phyloP scores from a whole-genome alignment of 2,329 filamentous ascomycete genomes.

The Bisporella sp. region DNA sequence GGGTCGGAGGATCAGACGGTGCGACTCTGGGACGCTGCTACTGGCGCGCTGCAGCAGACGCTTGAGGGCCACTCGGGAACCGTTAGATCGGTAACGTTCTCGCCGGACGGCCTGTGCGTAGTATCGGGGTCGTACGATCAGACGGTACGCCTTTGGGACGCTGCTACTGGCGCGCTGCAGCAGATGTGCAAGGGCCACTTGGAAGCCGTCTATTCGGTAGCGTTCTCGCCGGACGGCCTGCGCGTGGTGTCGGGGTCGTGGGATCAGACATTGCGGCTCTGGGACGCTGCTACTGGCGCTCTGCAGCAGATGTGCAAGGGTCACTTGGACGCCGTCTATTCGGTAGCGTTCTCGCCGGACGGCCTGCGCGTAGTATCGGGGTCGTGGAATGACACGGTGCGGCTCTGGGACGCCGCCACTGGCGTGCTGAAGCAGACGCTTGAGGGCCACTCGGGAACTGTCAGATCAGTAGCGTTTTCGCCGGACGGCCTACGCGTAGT shows the following conservation, averaged over 20 bases:
- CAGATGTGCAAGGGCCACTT: not conserved
- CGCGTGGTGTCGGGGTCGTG: not conserved
- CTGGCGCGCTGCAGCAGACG: not conserved
- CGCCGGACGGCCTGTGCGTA: not conserved
- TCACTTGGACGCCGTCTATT: constrained; percentile 1
- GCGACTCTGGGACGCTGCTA: constrained; percentile 6
- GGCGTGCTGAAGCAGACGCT: not conserved
- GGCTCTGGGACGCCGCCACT: not conserved
- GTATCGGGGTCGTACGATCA: not conserved
- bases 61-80: constrained; percentile 1
- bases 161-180: not conserved
- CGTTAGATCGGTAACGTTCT: not conserved
- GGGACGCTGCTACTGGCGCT: not conserved
- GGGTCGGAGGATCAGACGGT: not conserved
- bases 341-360: constrained; percentile 9
- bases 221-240: not conserved
- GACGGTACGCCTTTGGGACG: not conserved
- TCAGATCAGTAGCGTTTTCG: not conserved
- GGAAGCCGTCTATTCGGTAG: not conserved
- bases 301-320: constrained; percentile 2
- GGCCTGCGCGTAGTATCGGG: not conserved
- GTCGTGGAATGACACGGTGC: constrained; percentile 1
- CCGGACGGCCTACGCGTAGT: not conserved
- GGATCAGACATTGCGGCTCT: not conserved
- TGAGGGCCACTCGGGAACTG: not conserved